Percentiles rank a stretch among this genome's conserved stretches.
Evolutionary conservation across 163 green algal genomes (phyloP).

Genomic region (Scenedesmus sp.): DNA sequence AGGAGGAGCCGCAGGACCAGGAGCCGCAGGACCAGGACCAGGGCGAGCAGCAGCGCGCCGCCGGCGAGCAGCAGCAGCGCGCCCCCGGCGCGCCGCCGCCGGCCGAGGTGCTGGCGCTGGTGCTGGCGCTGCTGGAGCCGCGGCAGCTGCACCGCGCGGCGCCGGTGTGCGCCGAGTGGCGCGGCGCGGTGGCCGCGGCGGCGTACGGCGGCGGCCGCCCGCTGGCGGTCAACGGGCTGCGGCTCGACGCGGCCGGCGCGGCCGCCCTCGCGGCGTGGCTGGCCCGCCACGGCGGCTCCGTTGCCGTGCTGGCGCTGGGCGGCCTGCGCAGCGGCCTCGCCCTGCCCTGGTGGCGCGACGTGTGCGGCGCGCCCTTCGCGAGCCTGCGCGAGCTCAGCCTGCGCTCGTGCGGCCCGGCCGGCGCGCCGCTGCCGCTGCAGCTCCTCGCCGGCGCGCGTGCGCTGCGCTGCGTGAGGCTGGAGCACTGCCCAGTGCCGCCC

Average conservation of each 20-base stretch:
- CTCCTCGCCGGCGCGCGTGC: background rate
- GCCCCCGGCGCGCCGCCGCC: background rate
- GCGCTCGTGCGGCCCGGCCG: background rate
- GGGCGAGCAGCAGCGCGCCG: background rate
- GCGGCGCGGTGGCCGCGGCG: background rate
- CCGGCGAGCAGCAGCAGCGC: background rate
- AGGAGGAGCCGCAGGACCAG: background rate
- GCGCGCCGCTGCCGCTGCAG: background rate
- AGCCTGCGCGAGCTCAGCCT: background rate
- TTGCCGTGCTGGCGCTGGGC: background rate
- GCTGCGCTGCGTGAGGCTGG: background rate
- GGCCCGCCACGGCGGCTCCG: background rate
- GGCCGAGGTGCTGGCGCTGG: background rate
- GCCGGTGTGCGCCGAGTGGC: background rate
- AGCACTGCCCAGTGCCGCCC: background rate
- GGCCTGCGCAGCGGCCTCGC: constrained; percentile 1
- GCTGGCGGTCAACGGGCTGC: constrained; percentile 3
- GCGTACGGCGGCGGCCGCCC: background rate
- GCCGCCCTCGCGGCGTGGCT: constrained; percentile 1
- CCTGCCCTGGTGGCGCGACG: background rate
- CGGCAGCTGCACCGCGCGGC: background rate
- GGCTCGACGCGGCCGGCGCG: background rate
- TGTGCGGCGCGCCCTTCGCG: constrained; percentile 1
- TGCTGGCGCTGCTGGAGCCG: background rate
- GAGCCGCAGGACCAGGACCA: too few relatives aligned